Conservation (phyloP, 352 stramenopile genomes). For the Elongisporangium undulatum region DNA sequence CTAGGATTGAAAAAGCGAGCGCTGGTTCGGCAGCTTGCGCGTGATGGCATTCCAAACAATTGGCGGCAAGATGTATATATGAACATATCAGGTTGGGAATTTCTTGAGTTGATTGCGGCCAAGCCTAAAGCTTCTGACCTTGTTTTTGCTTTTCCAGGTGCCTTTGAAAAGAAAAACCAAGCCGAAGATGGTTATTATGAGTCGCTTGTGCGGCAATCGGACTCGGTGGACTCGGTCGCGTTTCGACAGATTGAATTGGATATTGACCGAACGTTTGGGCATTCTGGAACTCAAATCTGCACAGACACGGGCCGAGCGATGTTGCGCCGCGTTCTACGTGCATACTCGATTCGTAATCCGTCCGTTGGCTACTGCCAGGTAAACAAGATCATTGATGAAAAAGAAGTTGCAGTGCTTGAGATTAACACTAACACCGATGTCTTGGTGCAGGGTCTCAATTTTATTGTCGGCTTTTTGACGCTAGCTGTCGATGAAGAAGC, state of each 20-base stretch:
- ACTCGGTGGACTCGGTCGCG: conserved; percentile 37
- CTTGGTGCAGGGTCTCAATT: conserved; percentile 65
- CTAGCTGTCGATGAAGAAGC: conserved; percentile 79
- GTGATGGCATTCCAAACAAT: conserved; percentile 52
- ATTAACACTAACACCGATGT: neutral
- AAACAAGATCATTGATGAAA: neutral
- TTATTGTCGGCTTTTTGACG: conserved; percentile 85
- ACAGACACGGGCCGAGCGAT: conserved; percentile 42
- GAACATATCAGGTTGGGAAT: conserved; percentile 38
- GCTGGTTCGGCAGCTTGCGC: conserved; percentile 26
- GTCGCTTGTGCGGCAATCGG: conserved; percentile 35
- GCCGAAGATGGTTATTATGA: conserved; percentile 51
- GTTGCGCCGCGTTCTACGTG: conserved; percentile 67
- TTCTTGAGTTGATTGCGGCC: neutral
- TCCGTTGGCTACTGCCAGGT: conserved; percentile 84
- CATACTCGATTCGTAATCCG: conserved; percentile 79
- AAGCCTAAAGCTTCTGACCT: neutral
- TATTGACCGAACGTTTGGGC: conserved; percentile 82
- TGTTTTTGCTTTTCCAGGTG: conserved; percentile 9
- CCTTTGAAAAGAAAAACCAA: conserved; percentile 62
- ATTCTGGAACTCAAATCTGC: conserved; percentile 60
- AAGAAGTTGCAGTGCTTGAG: neutral
- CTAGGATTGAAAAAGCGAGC: conserved; percentile 12
- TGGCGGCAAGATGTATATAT: conserved; percentile 72
- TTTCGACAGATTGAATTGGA: conserved; percentile 87